Evolutionary conservation across 768 basidiomycete genomes (phyloP).

Genomic region (Mycena haematopus): DNA sequence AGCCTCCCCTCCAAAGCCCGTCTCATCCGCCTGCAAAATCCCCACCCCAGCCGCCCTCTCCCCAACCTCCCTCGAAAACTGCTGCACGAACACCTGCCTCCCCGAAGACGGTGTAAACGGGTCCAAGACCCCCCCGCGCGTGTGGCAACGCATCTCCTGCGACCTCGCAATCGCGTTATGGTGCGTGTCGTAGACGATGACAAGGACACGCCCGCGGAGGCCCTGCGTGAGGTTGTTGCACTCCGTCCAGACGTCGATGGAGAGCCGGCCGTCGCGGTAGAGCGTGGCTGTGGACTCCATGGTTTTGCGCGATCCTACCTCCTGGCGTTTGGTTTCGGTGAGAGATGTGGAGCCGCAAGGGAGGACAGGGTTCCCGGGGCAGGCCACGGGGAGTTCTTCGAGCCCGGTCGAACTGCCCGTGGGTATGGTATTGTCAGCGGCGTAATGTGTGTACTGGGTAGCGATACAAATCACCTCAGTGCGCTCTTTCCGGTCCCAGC

Average conservation of each 20-base stretch:
- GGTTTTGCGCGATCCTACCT: conserved; percentile 1
- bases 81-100: neutral
- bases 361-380: neutral
- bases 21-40: conserved; percentile 4
- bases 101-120: neutral
- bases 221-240: neutral
- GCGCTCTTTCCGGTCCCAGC: too few species aligned
- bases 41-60: neutral
- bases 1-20: neutral
- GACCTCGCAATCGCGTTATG: neutral
- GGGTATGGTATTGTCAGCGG: neutral
- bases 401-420: neutral
- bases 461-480: too few species aligned
- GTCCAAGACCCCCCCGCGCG: neutral
- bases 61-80: neutral
- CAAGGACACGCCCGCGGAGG: neutral
- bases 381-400: neutral
- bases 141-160: conserved; percentile 1
- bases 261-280: neutral
- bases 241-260: neutral
- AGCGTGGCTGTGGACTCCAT: conserved; percentile 1
- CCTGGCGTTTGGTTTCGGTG: neutral
- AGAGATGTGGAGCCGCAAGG: neutral
- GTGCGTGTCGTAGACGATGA: neutral
- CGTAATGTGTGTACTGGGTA: too few species aligned